These are phyloP conservation scores for Camptophora hylomeconis DNA, from an alignment of 2,329 filamentous ascomycete genomes.

Conservation along the genomic window DNA sequence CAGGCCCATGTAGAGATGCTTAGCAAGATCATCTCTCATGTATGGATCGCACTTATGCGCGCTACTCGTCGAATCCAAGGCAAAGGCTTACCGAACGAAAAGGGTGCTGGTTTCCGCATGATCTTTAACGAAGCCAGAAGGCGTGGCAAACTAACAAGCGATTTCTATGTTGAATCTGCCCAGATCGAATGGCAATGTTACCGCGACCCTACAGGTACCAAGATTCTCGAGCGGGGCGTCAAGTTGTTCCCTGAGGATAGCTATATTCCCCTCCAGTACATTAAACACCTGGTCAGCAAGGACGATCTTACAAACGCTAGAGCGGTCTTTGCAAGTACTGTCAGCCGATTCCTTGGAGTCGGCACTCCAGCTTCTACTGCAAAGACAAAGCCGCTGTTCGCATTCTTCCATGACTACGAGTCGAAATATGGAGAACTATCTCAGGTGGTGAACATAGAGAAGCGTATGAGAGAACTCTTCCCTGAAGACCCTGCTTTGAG, in stretches of 20 bases:
- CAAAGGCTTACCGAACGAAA: slow-evolving; percentile 56
- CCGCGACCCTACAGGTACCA: slow-evolving; percentile 80
- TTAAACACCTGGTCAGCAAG: slow-evolving; percentile 84
- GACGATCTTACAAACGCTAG: slow-evolving; percentile 92
- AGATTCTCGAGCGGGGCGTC: slow-evolving; percentile 89
- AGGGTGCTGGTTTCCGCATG: slow-evolving; percentile 60
- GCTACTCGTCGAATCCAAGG: slow-evolving; percentile 91
- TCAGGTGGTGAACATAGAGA: slow-evolving; percentile 82
- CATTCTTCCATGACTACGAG: slow-evolving; percentile 91
- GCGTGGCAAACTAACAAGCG: slow-evolving; percentile 76
- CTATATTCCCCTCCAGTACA: slow-evolving; percentile 83
- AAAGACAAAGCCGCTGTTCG: slow-evolving; percentile 74
- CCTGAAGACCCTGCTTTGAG: slow-evolving; percentile 68
- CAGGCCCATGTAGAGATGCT: slow-evolving; percentile 61
- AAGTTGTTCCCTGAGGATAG: slow-evolving; percentile 92
- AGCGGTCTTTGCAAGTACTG: slow-evolving; percentile 89
- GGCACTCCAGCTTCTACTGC: slow-evolving; percentile 55
- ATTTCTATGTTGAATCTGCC: slow-evolving; percentile 88
- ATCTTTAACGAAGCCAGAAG: slow-evolving; percentile 83
- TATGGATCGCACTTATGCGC: slow-evolving; percentile 90
- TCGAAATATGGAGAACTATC: slow-evolving; percentile 84
- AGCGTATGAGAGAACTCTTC: slow-evolving; percentile 86
- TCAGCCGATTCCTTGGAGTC: slow-evolving; percentile 58
- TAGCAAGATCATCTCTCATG: slow-evolving; percentile 75
- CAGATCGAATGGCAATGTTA: slow-evolving; percentile 93